Base-by-base conservation (phyloP, 257 asterid genomes). In the Nemophila menziesii region DNA sequence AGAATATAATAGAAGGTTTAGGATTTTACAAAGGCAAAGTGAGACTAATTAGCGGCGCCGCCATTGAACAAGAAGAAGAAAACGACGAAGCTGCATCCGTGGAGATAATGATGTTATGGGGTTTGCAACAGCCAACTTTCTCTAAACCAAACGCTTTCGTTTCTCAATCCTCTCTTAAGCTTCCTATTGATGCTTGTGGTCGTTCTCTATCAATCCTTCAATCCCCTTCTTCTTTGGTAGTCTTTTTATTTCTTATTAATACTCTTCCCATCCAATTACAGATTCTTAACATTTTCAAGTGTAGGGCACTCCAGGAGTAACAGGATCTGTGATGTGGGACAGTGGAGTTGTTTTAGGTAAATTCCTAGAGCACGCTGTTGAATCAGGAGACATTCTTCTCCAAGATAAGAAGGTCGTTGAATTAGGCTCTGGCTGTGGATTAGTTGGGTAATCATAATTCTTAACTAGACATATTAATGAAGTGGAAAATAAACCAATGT, bases 321-420 rank as follows among this genome's bases (percentile, higher is more conserved):
- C 95, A 46, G 97, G 97, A 49, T 40, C 97, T 17, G 95, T 82
- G 57, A 79, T 87, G 95, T 87, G 97, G 97, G 94, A 82, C 65
- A 86, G 94, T 50, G 97, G 95, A 46, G 78, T 86, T 51, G 71
- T 86, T 45, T 75, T 82, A 13, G 93, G 92, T 44, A 86, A 86
- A 70, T 82, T 82, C 69, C 36, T 86, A 53, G 97, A 86, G 70
- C 92, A 82, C 60, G 79, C 93, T 37, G 74, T 70, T 46, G 94
- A 82, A 64, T 49, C 77, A n/a, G 79, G 74, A 54, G 51, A 54
- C 18, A 52, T 82, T 56, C 14, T 40, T 33, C 76, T 87, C 55
- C 92, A 61, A 53, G 87, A 74, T 26, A 80, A 77, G 77, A 82
- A 82, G 58, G 87, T 73, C 16, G 71, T 87, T 15, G 97, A 87